Evolutionary conservation across 1,284 basidiomycete genomes (phyloP).

Genomic region (Meripilus lineatus): DNA sequence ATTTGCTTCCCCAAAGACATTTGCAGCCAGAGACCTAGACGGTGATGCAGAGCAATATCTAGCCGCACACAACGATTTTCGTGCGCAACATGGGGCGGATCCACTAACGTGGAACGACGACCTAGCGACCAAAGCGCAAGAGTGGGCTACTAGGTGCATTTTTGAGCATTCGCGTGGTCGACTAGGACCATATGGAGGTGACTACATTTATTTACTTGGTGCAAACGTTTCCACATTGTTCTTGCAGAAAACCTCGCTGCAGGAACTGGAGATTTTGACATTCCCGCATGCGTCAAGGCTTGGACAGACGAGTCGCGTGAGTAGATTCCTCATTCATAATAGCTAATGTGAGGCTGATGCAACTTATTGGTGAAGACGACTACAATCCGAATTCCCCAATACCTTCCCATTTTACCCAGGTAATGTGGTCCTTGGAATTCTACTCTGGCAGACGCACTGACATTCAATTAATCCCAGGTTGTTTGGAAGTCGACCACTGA

Average conservation of each 20-base stretch:
- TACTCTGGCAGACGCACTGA: too few species aligned
- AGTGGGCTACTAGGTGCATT: conserved; percentile 51
- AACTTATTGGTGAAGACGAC: neutral
- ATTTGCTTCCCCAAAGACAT: too few species aligned
- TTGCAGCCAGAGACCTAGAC: too few species aligned
- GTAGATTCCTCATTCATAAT: neutral
- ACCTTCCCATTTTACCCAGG: conserved; percentile 57
- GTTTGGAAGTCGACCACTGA: conserved; percentile 58
- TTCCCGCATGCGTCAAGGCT: conserved; percentile 37
- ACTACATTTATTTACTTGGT: conserved; percentile 1
- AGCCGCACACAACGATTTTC: conserved; percentile 45
- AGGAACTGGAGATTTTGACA: conserved; percentile 45
- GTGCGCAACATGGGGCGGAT: conserved; percentile 49
- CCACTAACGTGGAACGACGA: conserved; percentile 46
- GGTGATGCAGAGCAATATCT: conserved; percentile 17
- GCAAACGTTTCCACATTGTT: conserved; percentile 25
- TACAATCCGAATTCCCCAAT: neutral
- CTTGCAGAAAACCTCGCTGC: conserved; percentile 47
- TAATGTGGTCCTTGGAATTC: too few species aligned
- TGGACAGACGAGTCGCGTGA: conserved; percentile 47
- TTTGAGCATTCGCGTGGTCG: conserved; percentile 53
- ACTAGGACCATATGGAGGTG: conserved; percentile 50
- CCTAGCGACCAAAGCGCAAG: conserved; percentile 44
- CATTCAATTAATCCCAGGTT: too few species aligned
- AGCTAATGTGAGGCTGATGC: neutral